A percentile compares a stretch with the other conserved stretches of the same genome.
Evolutionary conservation across 371 early-diverging fungal genomes (phyloP).

Genomic region (Mucor irregularis): DNA sequence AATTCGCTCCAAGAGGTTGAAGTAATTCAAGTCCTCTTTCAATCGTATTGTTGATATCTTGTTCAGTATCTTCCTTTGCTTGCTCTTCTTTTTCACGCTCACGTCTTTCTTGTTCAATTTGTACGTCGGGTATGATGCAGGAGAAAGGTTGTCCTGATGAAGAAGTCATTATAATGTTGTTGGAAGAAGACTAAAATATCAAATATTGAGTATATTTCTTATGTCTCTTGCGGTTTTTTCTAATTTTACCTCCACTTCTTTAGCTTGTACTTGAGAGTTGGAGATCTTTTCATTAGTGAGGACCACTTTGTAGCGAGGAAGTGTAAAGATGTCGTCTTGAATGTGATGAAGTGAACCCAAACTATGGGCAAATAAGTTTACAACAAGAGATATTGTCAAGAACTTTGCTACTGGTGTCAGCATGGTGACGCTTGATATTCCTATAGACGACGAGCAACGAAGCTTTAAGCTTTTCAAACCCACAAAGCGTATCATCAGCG

Average conservation of each 20-base stretch:
- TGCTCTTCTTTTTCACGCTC: conserved; percentile 15
- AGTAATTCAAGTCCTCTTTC: conserved; percentile 62
- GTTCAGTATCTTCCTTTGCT: conserved; percentile 22
- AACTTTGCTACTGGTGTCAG: background rate
- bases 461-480: no score
- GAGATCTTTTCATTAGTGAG: conserved; percentile 43
- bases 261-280: conserved; percentile 29
- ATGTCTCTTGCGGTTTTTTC: background rate
- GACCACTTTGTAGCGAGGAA: conserved; percentile 53
- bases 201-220: background rate
- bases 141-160: conserved; percentile 51
- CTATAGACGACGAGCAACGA: no score
- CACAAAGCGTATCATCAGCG: no score
- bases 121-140: conserved; percentile 48
- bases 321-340: conserved; percentile 54
- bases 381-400: background rate
- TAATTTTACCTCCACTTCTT: conserved; percentile 15
- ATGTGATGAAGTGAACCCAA: conserved; percentile 39
- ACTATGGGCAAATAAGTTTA: background rate
- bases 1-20: conserved; percentile 53
- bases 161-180: conserved; percentile 44
- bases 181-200: background rate
- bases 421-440: no score
- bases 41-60: conserved; percentile 43
- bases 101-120: conserved; percentile 13